A percentile compares a stretch with the other conserved stretches of the same genome.
Evolutionary conservation across 2,329 filamentous ascomycete genomes (phyloP).

Genomic region (Aureobasidium sp.): DNA sequence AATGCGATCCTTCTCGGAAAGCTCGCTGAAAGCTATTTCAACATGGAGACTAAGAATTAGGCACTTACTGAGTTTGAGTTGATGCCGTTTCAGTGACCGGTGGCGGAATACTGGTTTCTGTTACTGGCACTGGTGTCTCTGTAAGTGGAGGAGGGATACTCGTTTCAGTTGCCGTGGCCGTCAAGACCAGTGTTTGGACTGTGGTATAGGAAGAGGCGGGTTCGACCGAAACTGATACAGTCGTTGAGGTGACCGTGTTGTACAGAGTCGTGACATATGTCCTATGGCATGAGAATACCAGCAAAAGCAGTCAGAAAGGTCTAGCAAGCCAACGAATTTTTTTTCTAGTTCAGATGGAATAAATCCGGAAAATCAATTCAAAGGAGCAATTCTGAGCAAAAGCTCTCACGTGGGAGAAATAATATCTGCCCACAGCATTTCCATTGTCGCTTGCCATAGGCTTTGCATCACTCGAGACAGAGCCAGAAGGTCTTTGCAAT

Average conservation of each 20-base stretch:
- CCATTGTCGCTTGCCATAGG: too few relatives aligned
- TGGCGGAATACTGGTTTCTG: neutral
- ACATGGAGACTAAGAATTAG: neutral
- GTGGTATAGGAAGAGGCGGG: neutral
- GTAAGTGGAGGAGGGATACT: too few relatives aligned
- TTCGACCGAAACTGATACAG: neutral
- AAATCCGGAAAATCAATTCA: too few relatives aligned
- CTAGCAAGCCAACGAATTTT: neutral
- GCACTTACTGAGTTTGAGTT: neutral
- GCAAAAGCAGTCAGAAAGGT: neutral
- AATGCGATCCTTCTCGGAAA: too few relatives aligned
- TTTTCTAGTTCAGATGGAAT: too few relatives aligned
- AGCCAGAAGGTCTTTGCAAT: too few relatives aligned
- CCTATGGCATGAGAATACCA: neutral
- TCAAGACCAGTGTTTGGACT: neutral
- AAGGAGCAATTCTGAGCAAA: too few relatives aligned
- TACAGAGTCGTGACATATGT: neutral
- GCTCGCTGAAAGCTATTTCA: too few relatives aligned
- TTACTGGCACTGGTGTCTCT: neutral
- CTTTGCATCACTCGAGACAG: too few relatives aligned
- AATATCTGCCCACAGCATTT: too few relatives aligned
- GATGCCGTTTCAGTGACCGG: neutral
- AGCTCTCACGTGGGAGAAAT: too few relatives aligned
- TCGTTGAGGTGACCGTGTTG: neutral
- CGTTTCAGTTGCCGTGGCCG: neutral